Conservation (phyloP, 768 basidiomycete genomes). For the Austroboletus eburneus region DNA sequence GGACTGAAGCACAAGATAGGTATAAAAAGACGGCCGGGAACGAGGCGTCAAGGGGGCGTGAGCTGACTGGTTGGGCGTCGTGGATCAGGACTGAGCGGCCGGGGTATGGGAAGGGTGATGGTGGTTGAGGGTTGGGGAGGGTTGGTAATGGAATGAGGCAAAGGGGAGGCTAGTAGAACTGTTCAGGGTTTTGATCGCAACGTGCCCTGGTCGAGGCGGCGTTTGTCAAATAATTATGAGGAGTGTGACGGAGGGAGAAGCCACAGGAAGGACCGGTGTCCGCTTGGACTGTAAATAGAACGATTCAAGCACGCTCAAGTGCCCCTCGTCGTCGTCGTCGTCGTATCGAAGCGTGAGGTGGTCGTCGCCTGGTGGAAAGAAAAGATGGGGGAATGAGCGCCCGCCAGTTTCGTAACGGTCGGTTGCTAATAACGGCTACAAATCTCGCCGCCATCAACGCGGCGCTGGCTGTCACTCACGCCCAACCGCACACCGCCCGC, state of each 20-base stretch:
- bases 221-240: constrained; percentile 43
- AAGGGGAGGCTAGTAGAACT: constrained; percentile 49
- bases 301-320: constrained; percentile 18
- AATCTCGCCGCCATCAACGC: constrained; percentile 21
- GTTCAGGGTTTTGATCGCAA: constrained; percentile 72
- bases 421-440: constrained; percentile 25
- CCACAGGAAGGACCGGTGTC: constrained; percentile 17
- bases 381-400: constrained; percentile 17
- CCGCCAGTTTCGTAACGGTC: constrained; percentile 33
- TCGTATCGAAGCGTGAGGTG: constrained; percentile 12
- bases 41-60: constrained; percentile 56
- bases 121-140: constrained; percentile 35
- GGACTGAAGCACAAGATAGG: constrained; percentile 42
- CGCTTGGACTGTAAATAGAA: constrained; percentile 19
- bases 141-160: constrained; percentile 49
- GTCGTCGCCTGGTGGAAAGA: constrained; percentile 20
- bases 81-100: constrained; percentile 28
- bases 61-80: constrained; percentile 42
- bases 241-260: constrained; percentile 16
- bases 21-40: constrained; percentile 47
- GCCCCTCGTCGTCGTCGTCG: constrained; percentile 12
- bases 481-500: constrained; percentile 3
- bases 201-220: constrained; percentile 63
- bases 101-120: constrained; percentile 27
- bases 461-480: constrained; percentile 13